phyloP scores from a whole-genome alignment of 2,329 filamentous ascomycete genomes.

The Fusarium gaditjirri region DNA sequence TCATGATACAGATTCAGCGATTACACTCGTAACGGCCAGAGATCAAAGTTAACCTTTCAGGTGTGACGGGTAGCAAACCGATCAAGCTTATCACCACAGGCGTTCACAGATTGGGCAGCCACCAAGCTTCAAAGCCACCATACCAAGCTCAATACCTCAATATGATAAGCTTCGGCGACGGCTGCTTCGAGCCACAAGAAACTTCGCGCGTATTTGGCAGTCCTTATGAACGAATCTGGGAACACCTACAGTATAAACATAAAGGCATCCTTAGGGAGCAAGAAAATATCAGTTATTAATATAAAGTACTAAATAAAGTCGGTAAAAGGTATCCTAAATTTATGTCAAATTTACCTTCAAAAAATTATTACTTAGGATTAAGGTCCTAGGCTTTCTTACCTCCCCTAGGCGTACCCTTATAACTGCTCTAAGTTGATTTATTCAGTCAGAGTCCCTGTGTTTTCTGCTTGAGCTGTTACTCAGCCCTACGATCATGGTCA shows the following conservation, averaged over 20 bases:
- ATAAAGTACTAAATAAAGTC: no score
- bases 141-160: not conserved
- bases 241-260: no score
- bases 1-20: not conserved
- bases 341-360: no score
- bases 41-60: not conserved
- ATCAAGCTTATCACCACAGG: not conserved
- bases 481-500: not conserved
- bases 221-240: rapidly evolving
- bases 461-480: not conserved
- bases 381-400: no score
- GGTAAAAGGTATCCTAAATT: no score
- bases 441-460: not conserved
- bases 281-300: no score
- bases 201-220: not conserved
- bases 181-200: not conserved
- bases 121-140: not conserved
- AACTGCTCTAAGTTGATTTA: not conserved
- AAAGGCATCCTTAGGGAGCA: no score
- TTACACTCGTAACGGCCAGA: not conserved
- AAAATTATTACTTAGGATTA: no score
- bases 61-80: not conserved
- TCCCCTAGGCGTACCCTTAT: no score
- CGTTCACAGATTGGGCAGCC: not conserved
- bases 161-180: not conserved